phyloP scores from a whole-genome alignment of 495 filamentous ascomycete genomes.

The Aspergillus sclerotioniger region DNA sequence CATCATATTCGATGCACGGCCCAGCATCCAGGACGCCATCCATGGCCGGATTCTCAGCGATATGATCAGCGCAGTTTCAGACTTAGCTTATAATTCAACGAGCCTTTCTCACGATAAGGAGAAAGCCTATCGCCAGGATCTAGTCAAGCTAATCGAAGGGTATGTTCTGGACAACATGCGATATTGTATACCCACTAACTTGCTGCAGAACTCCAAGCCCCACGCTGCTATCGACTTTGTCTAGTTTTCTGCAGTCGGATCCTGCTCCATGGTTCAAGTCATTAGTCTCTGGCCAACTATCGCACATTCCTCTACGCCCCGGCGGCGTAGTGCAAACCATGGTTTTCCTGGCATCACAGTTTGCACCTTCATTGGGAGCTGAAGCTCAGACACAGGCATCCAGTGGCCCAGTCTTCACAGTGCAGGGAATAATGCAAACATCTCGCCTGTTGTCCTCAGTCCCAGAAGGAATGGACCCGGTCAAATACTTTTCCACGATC shows the following conservation, averaged over 20 bases:
- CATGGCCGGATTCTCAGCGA: constrained; percentile 46
- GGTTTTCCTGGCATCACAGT: constrained; percentile 65
- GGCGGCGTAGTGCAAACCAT: constrained; percentile 67
- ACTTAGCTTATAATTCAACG: constrained; percentile 43
- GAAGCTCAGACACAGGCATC: constrained; percentile 34
- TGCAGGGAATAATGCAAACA: constrained; percentile 68
- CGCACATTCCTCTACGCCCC: constrained; percentile 61
- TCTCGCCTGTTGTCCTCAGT: constrained; percentile 61
- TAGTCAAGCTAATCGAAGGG: constrained; percentile 43
- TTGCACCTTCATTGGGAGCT: constrained; percentile 44
- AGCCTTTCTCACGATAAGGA: constrained; percentile 17
- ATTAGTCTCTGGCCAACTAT: constrained; percentile 52
- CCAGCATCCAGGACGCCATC: constrained; percentile 42
- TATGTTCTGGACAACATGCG: constrained; percentile 22
- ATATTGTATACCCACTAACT: constrained; percentile 19
- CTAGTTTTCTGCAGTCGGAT: constrained; percentile 46
- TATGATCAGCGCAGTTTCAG: constrained; percentile 40
- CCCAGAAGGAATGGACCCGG: constrained; percentile 55
- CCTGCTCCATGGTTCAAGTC: constrained; percentile 47
- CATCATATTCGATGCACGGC: constrained; percentile 32
- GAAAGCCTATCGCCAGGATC: constrained; percentile 25
- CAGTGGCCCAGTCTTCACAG: constrained; percentile 63
- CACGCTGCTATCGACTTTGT: constrained; percentile 44
- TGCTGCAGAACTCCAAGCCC: constrained; percentile 38
- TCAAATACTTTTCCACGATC: constrained; percentile 60